A percentile compares a stretch with the other conserved stretches of the same genome.
Conservation (phyloP, 345 rosid species). For the Murraya koenigii region DNA sequence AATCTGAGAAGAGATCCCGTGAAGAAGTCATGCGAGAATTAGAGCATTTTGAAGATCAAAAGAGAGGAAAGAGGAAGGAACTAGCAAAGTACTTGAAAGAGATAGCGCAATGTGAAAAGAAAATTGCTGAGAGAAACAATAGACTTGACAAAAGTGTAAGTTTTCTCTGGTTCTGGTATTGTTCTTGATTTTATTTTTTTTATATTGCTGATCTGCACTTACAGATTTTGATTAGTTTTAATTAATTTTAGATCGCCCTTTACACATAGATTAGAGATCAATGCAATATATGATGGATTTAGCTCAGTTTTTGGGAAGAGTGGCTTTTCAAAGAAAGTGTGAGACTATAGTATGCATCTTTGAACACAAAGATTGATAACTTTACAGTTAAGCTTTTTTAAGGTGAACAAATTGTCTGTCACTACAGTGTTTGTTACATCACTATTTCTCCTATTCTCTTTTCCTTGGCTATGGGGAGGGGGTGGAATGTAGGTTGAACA, state of each 20-base stretch:
- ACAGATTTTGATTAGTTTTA: background rate
- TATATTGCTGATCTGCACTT: background rate
- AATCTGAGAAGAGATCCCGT: slow-evolving; percentile 58
- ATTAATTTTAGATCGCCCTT: background rate
- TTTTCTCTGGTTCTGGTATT: slow-evolving; percentile 3
- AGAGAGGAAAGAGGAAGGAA: slow-evolving; percentile 62
- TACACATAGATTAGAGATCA: background rate
- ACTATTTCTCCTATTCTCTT: background rate
- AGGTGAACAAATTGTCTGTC: background rate
- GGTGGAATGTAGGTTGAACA: background rate
- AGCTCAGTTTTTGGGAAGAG: slow-evolving; percentile 2
- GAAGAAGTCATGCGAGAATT: slow-evolving; percentile 63
- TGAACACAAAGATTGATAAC: background rate
- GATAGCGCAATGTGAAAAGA: slow-evolving; percentile 69
- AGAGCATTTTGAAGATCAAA: slow-evolving; percentile 63
- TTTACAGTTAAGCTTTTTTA: background rate
- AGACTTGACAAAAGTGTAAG: slow-evolving; percentile 78
- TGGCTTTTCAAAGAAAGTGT: background rate
- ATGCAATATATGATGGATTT: background rate
- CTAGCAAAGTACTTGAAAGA: slow-evolving; percentile 82
- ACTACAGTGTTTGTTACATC: background rate
- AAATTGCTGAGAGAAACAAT: slow-evolving; percentile 67
- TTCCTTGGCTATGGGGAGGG: background rate
- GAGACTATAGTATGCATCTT: background rate
- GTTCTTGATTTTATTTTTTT: background rate